Evolutionary conservation across 192 early-diverging fungal species (phyloP).

Genomic region (Geranomyces variabilis): DNA sequence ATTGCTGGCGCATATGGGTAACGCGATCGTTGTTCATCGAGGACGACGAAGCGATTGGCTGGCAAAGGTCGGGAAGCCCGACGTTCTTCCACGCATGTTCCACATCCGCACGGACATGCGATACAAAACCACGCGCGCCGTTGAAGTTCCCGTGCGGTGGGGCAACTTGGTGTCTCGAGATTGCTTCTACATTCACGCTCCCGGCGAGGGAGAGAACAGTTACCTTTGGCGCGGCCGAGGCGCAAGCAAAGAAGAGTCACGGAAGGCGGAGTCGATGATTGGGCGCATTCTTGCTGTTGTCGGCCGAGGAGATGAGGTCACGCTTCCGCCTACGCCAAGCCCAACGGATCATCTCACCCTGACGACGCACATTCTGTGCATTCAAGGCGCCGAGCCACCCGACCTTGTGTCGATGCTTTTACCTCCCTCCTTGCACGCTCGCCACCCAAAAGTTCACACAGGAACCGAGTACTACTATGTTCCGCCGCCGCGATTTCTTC

Average conservation of each 20-base stretch:
- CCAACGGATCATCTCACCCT: constrained; percentile 1
- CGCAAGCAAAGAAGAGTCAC: constrained; percentile 40
- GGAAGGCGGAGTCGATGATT: constrained; percentile 31
- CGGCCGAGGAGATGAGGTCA: not conserved
- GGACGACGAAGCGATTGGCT: constrained; percentile 35
- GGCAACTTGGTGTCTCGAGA: constrained; percentile 45
- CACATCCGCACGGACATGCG: constrained; percentile 54
- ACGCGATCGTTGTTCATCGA: constrained; percentile 45
- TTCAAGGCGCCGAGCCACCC: constrained; percentile 5
- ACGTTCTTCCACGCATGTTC: constrained; percentile 31
- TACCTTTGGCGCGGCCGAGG: constrained; percentile 53
- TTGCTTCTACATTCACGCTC: constrained; percentile 48
- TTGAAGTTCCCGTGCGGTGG: constrained; percentile 35
- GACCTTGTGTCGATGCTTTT: not conserved
- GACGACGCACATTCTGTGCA: not conserved
- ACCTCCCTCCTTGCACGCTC: not conserved
- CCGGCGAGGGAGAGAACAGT: not conserved
- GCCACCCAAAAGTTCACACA: constrained; percentile 12
- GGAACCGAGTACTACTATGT: constrained; percentile 35
- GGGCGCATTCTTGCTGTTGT: constrained; percentile 28
- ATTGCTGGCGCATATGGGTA: constrained; percentile 56
- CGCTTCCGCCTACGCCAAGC: not conserved
- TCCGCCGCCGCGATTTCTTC: constrained; percentile 44
- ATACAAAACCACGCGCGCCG: constrained; percentile 50
- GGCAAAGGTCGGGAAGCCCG: not conserved